These are phyloP conservation scores for Sarocladium strictum DNA, from an alignment of 2,329 filamentous ascomycete species.

Conservation along the genomic window DNA sequence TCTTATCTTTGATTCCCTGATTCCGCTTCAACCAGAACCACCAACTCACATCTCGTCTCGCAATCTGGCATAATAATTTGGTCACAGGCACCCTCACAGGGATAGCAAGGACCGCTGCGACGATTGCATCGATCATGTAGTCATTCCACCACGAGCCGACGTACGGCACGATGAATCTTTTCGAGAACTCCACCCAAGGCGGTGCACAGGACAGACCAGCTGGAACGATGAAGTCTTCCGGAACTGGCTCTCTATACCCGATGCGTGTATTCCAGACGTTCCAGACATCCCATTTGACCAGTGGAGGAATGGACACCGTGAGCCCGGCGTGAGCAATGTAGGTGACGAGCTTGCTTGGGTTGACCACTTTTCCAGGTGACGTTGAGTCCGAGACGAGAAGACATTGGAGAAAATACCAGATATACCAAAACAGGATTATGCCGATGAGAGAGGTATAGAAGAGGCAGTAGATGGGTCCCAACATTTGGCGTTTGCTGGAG, in stretches of 20 bases:
- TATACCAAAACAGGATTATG: neutral
- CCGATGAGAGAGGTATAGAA: neutral
- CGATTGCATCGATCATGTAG: neutral
- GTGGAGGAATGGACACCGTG: neutral
- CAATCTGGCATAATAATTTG: neutral
- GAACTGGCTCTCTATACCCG: neutral
- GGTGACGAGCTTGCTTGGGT: neutral
- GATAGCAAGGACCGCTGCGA: neutral
- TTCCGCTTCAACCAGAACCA: neutral
- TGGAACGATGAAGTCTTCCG: neutral
- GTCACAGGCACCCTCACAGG: neutral
- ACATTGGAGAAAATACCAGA: neutral
- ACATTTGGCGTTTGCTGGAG: neutral
- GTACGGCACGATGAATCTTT: neutral
- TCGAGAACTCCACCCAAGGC: neutral
- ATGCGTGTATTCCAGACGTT: neutral
- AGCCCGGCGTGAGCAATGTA: neutral
- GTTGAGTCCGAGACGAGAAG: neutral
- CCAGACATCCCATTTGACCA: neutral
- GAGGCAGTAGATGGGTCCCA: neutral
- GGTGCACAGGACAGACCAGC: neutral
- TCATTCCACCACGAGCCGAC: neutral
- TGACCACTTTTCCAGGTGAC: neutral
- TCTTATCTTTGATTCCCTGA: neutral
- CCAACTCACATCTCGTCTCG: neutral